These are phyloP conservation scores for Penicillium sp. DNA, from an alignment of 2,329 filamentous ascomycete species.

Conservation along the genomic window DNA sequence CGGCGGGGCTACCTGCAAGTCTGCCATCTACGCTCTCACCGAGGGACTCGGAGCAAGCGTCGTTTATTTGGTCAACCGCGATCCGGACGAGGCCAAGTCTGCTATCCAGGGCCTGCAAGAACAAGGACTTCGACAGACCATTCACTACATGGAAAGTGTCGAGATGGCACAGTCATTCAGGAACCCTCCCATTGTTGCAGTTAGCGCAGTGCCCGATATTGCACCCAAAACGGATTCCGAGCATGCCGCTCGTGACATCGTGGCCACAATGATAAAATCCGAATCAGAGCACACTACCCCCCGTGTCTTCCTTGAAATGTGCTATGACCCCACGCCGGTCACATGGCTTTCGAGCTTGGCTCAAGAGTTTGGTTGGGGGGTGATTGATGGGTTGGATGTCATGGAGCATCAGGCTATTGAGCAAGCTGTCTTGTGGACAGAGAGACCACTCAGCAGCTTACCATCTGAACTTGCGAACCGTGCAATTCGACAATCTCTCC, in stretches of 20 bases:
- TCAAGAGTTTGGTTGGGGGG: not conserved
- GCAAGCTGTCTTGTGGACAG: constrained; percentile 6
- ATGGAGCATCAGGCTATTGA: constrained; percentile 10
- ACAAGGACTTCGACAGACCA: not conserved
- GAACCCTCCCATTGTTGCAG: not conserved
- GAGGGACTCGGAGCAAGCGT: not conserved
- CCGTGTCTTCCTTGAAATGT: constrained; percentile 7
- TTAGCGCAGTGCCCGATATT: not conserved
- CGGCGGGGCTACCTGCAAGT: constrained; percentile 7
- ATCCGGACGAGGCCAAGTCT: constrained; percentile 3
- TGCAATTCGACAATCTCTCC: no score
- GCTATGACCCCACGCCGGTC: constrained; percentile 5
- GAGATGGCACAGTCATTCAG: not conserved
- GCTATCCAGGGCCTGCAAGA: constrained; percentile 2
- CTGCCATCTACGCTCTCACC: constrained; percentile 6
- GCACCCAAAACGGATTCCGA: not conserved
- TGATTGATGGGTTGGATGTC: constrained; percentile 7
- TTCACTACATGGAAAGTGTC: not conserved
- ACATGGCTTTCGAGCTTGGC: constrained; percentile 1
- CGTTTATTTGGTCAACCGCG: constrained; percentile 7
- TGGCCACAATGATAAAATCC: not conserved
- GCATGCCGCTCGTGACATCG: constrained; percentile 1
- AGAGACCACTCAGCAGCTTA: no score
- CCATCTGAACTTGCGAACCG: no score
- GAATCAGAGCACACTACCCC: no score